Base-by-base conservation (phyloP, 2,329 filamentous ascomycete genomes). In the Penicillium sp. region DNA sequence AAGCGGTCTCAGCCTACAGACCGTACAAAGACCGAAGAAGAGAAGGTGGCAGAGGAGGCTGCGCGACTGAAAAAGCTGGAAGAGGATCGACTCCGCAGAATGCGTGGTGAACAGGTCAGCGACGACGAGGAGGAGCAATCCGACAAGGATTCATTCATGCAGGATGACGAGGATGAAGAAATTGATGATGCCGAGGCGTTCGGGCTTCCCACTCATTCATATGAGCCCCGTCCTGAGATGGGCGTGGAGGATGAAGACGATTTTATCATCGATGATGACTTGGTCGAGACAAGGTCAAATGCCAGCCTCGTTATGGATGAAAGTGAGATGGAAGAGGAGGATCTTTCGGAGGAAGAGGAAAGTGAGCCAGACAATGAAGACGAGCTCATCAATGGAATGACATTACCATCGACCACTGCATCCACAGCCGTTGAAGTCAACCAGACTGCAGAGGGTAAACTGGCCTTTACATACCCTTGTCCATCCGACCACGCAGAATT, bases 171-270 rank as follows among this genome's bases (percentile, higher is more conserved):
- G 27, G 57, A 56, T 7, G 69, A 69, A 9, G 73, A 71, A 5
- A 62, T 62, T 9, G 77, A 83, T 49, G 80, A 85, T 61, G 80
- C 81, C 11, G 77, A 74, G 40, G 74, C 76, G 40, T 85, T 84
- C 60, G 81, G 81, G 1, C 69, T 85, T 26, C 81, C 80, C 6
- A 78, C 85, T 47, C 67, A 62, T 36, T 59, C 60, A 22, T 61
- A 60, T 32, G 65, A 62, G 56, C 64, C 54, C 50, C 70, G 64
- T 26, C 62, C 64, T 29, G 70, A 74, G 20, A 60, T 89, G 14
- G 87, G 83, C 5, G 84, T 95, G 27, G 89, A 95, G 55, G 91
- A 96, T 57, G 91, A 97, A 64, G 91, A 97, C 59, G 89, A 96
- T 58, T 97, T 97, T 60, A 66, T 91, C 22, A 83, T 96, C 51